Conservation (phyloP, 306 rosid species). For the Phaseolus lunatus region DNA sequence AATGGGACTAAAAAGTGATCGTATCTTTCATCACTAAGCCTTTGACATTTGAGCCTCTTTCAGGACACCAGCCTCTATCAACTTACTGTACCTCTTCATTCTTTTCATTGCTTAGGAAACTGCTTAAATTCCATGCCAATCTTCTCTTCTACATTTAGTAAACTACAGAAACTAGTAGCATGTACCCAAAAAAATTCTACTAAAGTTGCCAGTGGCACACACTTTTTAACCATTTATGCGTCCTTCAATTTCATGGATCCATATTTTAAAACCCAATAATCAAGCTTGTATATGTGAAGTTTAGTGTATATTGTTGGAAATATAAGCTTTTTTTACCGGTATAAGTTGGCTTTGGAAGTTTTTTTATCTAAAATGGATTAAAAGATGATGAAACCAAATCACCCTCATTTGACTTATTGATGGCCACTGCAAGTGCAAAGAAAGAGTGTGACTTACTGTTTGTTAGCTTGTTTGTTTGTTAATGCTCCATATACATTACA, state of each 20-base stretch:
- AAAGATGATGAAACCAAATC: not conserved
- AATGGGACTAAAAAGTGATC: constrained; percentile 32
- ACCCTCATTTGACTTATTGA: not conserved
- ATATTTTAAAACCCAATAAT: not conserved
- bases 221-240: not conserved
- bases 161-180: not conserved
- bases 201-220: not conserved
- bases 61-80: not conserved
- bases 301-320: not conserved
- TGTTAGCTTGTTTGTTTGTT: not conserved
- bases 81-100: not conserved
- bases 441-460: constrained; percentile 21
- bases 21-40: constrained; percentile 34
- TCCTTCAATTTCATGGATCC: not conserved
- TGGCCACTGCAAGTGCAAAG: constrained; percentile 24
- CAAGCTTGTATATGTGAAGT: not conserved
- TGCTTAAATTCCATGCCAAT: not conserved
- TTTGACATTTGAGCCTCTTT: constrained; percentile 32
- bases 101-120: not conserved
- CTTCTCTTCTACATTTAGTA: constrained; percentile 13
- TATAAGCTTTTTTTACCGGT: too few relatives aligned
- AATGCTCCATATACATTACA: constrained; percentile 1
- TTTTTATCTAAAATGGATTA: not conserved
- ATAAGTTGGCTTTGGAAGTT: not conserved
- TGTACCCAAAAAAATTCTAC: not conserved